These are phyloP conservation scores for Prunus mira DNA, from an alignment of 306 rosid genomes.

Conservation along the genomic window DNA sequence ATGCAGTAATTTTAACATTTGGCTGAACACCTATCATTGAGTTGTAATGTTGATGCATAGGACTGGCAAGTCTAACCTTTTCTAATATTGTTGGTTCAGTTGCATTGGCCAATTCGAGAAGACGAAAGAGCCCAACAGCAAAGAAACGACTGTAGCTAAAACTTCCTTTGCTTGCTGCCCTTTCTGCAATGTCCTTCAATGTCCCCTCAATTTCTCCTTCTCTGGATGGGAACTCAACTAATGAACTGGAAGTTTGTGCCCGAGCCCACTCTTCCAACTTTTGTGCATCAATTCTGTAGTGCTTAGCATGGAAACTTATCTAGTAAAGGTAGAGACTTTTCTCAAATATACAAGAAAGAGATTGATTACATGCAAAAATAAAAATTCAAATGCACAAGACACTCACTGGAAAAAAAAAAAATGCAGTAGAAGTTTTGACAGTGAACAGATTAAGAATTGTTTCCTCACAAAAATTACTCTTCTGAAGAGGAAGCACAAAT, in stretches of 20 bases:
- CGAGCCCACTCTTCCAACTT: slow-evolving; percentile 96
- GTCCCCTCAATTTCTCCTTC: slow-evolving; percentile 88
- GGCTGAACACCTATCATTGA: neutral
- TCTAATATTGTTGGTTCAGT: slow-evolving; percentile 84
- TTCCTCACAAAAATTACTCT: slow-evolving; percentile 1
- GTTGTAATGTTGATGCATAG: neutral
- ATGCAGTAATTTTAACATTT: neutral
- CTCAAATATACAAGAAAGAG: slow-evolving; percentile 18
- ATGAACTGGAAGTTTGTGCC: slow-evolving; percentile 66
- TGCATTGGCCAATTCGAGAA: slow-evolving; percentile 93
- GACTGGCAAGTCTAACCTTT: slow-evolving; percentile 53
- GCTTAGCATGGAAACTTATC: slow-evolving; percentile 19
- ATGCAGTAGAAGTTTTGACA: neutral
- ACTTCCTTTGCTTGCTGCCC: slow-evolving; percentile 71
- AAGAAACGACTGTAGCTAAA: slow-evolving; percentile 97
- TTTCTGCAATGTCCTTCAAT: slow-evolving; percentile 81
- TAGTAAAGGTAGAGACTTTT: slow-evolving; percentile 16
- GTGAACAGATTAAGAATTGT: neutral
- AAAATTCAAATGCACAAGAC: neutral
- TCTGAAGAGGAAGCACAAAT: neutral
- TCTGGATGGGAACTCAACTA: slow-evolving; percentile 75
- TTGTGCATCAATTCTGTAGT: slow-evolving; percentile 70
- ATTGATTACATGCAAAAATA: neutral
- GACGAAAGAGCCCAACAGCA: slow-evolving; percentile 92
- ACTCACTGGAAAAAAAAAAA: neutral